These are phyloP conservation scores for Chlamydomonas reinhardtii DNA, from an alignment of 163 green algal species.

Conservation along the genomic window DNA sequence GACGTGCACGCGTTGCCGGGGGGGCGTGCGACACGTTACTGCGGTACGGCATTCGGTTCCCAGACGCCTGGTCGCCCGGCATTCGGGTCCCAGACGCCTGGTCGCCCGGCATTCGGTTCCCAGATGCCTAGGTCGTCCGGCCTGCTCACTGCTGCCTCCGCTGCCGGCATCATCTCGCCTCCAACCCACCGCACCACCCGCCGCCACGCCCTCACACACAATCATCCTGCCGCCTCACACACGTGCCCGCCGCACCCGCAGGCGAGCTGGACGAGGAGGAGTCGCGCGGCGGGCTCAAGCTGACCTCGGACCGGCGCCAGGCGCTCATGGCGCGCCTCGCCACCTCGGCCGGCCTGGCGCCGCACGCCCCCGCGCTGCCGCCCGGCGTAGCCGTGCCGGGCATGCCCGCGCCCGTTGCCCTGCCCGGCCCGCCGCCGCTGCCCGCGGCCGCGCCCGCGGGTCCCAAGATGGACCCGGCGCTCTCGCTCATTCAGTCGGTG, in stretches of 20 bases:
- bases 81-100: too few relatives aligned
- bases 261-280: conserved; percentile 56
- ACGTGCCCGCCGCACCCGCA: neutral
- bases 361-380: conserved; percentile 23
- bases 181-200: too few relatives aligned
- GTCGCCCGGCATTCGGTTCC: too few relatives aligned
- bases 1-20: too few relatives aligned
- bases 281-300: conserved; percentile 68
- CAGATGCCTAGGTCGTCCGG: too few relatives aligned
- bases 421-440: neutral
- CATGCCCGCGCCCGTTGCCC: neutral
- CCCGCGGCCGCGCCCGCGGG: neutral
- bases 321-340: conserved; percentile 85
- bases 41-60: too few relatives aligned
- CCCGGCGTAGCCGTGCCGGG: neutral
- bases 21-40: too few relatives aligned
- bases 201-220: too few relatives aligned
- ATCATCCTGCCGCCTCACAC: too few relatives aligned
- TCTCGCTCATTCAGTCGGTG: conserved; percentile 86
- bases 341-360: conserved; percentile 67
- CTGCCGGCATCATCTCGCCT: too few relatives aligned
- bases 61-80: too few relatives aligned
- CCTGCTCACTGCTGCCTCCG: too few relatives aligned
- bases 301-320: conserved; percentile 73
- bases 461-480: conserved; percentile 24